A percentile compares a stretch with the other conserved stretches of the same genome.
Evolutionary conservation across 1,284 basidiomycete genomes (phyloP).

Genomic region (Psilocybe mexicana): DNA sequence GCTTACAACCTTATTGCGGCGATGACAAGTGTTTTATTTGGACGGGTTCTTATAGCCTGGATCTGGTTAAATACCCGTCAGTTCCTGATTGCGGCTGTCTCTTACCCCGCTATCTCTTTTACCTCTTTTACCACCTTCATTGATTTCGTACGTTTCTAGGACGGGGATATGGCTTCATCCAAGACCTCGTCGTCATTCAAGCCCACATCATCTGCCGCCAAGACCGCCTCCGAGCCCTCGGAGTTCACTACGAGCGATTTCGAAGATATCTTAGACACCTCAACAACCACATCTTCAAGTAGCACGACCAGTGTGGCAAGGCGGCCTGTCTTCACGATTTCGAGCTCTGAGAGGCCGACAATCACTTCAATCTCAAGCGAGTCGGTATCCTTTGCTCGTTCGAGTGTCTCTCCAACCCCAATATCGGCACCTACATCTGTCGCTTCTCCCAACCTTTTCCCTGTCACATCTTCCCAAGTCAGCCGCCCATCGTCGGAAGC

Average conservation of each 20-base stretch:
- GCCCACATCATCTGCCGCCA: neutral
- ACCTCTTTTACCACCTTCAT: neutral
- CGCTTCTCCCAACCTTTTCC: no score
- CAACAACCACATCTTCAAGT: neutral
- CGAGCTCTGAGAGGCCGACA: neutral
- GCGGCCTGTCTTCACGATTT: neutral
- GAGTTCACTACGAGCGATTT: neutral
- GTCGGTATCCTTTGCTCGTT: neutral
- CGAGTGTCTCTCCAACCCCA: neutral
- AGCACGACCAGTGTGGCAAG: neutral
- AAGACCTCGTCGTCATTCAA: neutral
- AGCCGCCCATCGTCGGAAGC: neutral
- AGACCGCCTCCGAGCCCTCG: neutral
- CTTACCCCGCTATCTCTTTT: neutral
- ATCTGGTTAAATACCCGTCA: neutral
- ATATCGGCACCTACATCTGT: neutral
- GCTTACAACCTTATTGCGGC: neutral
- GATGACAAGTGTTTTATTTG: neutral
- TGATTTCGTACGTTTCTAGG: neutral
- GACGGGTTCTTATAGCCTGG: neutral
- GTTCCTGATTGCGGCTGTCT: neutral
- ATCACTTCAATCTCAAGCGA: neutral
- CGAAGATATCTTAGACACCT: neutral
- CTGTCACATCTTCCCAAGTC: neutral
- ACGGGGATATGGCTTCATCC: neutral